A percentile compares a stretch with the other conserved stretches of the same genome.
phyloP scores from a whole-genome alignment of 176 grass and related monocot species.

The Musa beccarii region DNA sequence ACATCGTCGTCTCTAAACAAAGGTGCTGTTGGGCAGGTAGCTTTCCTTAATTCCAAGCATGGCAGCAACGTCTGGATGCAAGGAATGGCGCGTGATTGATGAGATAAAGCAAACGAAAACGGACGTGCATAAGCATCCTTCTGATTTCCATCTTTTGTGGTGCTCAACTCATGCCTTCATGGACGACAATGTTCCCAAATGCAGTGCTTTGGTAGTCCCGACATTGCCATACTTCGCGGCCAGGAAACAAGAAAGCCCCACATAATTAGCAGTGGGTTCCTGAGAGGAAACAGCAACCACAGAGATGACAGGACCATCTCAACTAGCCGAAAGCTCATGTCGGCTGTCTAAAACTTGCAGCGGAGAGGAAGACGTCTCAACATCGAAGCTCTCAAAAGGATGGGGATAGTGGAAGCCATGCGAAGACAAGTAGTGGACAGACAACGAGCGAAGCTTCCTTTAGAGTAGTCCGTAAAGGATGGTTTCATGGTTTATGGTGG shows the following conservation, averaged over 20 bases:
- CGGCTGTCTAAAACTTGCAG: neutral
- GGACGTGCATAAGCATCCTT: neutral
- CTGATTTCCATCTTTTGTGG: neutral
- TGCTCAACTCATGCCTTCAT: neutral
- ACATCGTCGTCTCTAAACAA: too few species aligned
- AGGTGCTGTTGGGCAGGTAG: too few species aligned
- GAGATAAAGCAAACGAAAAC: too few species aligned
- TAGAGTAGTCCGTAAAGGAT: neutral
- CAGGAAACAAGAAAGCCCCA: neutral
- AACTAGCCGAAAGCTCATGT: too few species aligned
- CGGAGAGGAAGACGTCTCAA: neutral
- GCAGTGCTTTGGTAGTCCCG: neutral
- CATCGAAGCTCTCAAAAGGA: neutral
- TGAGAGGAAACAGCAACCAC: neutral
- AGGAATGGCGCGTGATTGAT: too few species aligned
- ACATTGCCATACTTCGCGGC: neutral
- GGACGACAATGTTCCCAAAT: neutral
- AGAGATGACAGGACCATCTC: neutral
- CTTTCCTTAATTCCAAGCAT: too few species aligned
- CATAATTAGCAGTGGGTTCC: neutral
- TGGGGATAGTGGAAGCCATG: neutral
- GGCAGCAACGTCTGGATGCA: too few species aligned
- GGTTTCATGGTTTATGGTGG: neutral
- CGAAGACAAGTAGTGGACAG: neutral
- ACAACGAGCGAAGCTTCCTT: neutral